Evolutionary conservation across 345 rosid species (phyloP).

Genomic region (Fremontodendron californicum): DNA sequence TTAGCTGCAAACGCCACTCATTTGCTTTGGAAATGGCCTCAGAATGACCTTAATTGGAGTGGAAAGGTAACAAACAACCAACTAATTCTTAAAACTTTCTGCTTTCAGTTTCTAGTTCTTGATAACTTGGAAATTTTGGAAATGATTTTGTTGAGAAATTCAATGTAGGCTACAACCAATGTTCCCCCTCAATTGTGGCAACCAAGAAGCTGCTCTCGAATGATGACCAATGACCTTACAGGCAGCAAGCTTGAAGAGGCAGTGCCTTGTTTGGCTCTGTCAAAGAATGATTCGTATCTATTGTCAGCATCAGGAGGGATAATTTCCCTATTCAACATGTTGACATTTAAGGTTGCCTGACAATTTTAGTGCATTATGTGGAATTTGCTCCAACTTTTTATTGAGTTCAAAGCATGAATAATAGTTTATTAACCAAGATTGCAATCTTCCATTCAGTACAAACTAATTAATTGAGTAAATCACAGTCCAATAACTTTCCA

Average conservation of each 20-base stretch:
- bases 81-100: background rate
- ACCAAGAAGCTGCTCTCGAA: slow-evolving; percentile 20
- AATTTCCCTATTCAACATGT: slow-evolving; percentile 38
- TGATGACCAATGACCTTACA: slow-evolving; percentile 34
- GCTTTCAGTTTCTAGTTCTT: slow-evolving; percentile 1
- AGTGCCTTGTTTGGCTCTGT: slow-evolving; percentile 32
- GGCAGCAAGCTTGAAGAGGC: slow-evolving; percentile 23
- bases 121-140: background rate
- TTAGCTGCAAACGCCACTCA: slow-evolving; percentile 38
- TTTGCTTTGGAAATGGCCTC: slow-evolving; percentile 42
- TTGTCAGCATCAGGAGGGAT: slow-evolving; percentile 44
- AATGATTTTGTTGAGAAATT: slow-evolving; percentile 3
- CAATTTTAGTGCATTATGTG: background rate
- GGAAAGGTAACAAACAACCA: slow-evolving; percentile 26
- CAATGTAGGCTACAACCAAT: slow-evolving; percentile 32
- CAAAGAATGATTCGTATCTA: slow-evolving; percentile 44
- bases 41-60: slow-evolving; percentile 19
- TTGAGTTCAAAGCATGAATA: background rate
- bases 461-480: background rate
- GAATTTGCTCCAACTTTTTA: background rate
- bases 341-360: slow-evolving; percentile 33
- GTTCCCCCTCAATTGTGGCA: slow-evolving; percentile 33
- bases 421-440: background rate
- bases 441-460: background rate
- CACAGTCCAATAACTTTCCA: background rate